Percentiles rank a stretch among this genome's conserved stretches.
Evolutionary conservation across 2,329 filamentous ascomycete species (phyloP).

Genomic region (Fusarium udum): DNA sequence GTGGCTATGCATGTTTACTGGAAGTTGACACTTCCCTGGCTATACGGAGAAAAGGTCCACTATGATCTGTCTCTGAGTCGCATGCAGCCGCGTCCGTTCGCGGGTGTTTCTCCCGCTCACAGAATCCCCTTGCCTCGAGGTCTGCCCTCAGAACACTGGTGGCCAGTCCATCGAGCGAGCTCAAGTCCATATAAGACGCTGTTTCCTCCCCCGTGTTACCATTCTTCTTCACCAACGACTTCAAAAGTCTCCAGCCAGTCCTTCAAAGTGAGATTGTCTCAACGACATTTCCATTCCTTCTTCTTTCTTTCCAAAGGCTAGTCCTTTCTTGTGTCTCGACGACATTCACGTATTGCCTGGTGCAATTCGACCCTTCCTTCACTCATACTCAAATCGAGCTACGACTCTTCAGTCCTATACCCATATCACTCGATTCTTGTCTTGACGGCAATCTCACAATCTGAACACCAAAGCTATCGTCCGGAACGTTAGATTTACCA

Average conservation of each 20-base stretch:
- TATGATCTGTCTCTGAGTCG: constrained; percentile 27
- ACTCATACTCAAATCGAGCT: constrained; percentile 29
- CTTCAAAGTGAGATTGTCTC: constrained; percentile 44
- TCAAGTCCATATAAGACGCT: constrained; percentile 40
- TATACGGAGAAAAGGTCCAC: constrained; percentile 29
- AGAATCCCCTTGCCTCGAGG: constrained; percentile 19
- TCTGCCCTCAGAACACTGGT: constrained; percentile 15
- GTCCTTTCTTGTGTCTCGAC: constrained; percentile 40
- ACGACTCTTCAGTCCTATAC: constrained; percentile 35
- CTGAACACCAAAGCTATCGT: constrained; percentile 41
- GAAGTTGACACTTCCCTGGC: constrained; percentile 46
- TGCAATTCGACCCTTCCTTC: constrained; percentile 41
- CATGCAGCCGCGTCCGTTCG: constrained; percentile 35
- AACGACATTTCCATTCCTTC: constrained; percentile 44
- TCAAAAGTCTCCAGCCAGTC: constrained; percentile 43
- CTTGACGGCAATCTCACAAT: constrained; percentile 42
- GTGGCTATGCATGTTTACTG: constrained; percentile 30
- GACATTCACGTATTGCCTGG: constrained; percentile 41
- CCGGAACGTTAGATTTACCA: constrained; percentile 44
- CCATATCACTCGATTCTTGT: constrained; percentile 40
- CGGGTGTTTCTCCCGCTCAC: constrained; percentile 20
- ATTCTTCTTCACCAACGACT: constrained; percentile 36
- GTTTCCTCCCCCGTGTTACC: constrained; percentile 16
- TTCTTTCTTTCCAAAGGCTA: constrained; percentile 41
- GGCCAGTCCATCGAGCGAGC: constrained; percentile 30